Base-by-base conservation (phyloP, 805 yeast genomes). In the Schizosaccharomyces octosporus region DNA sequence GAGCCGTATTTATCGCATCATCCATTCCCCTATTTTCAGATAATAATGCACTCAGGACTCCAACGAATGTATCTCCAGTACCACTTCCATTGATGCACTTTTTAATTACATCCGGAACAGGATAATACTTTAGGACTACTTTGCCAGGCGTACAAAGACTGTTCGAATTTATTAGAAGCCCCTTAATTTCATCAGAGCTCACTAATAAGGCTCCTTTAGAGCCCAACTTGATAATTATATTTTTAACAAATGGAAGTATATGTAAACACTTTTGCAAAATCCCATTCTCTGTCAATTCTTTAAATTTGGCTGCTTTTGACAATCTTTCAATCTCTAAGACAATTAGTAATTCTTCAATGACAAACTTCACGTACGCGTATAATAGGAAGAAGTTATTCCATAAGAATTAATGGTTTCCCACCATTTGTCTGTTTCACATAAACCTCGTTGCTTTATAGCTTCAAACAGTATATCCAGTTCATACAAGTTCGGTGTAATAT, bases 231-330 rank as follows among this genome's bases (percentile, higher is more conserved):
- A 87, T 72, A 27, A 85, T 65, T 7, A 87, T 70, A 64, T 77
- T 79, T 13, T 87, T 87, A 39, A 83, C 73, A 66, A 75, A 87
- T 0, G 95, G 95, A 19, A 87, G 72, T n/a, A 87, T 65, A 65
- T 82, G 83, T 65, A 84, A 76, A 0, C 60, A 57, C 60, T 57
- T 57, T 51, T 51, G 57, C 7, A 51, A 6, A 29, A 29, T 51
- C 7, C 57, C 57, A 11, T 51, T 21, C 11, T 51, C 36, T 24
- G 57, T 51, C 21, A 51, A 2, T 5, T 51, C 36, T 45, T 45
- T 24, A 7, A 45, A 19, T 2, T 17, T 27, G 7, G 51, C 27
- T 19, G 13, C 27, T 45, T 45, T 45, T 24, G 51, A 19, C 21
- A 45, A 45, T 6, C 51, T n/a, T 24, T 45, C 51, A 45, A 45